phyloP scores from a whole-genome alignment of 106 monocot species.

The Posidonia australis region DNA sequence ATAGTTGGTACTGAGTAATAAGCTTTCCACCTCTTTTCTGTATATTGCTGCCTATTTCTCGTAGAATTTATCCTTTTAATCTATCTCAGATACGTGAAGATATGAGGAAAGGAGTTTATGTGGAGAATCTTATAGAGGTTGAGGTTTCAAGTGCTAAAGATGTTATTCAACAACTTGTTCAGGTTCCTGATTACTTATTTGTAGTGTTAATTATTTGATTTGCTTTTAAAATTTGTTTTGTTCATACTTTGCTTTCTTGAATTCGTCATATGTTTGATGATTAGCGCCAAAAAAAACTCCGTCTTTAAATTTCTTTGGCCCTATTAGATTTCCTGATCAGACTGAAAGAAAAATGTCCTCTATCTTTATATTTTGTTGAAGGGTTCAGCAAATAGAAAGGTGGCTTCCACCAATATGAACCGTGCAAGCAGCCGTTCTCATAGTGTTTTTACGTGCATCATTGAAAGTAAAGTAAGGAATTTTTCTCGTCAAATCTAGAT shows the following conservation, averaged over 20 bases:
- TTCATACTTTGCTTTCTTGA: too few relatives aligned
- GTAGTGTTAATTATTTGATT: neutral
- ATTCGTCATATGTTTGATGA: too few relatives aligned
- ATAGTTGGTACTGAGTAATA: too few relatives aligned
- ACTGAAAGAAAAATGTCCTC: neutral
- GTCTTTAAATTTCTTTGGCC: too few relatives aligned
- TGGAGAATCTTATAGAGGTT: conserved; percentile 76
- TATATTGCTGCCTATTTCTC: too few relatives aligned
- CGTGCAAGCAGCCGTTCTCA: conserved; percentile 93
- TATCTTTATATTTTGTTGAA: conserved; percentile 7
- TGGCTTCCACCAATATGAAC: conserved; percentile 94
- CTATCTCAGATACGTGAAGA: conserved; percentile 76
- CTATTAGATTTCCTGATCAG: neutral
- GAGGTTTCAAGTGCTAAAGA: conserved; percentile 86
- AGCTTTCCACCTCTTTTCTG: too few relatives aligned
- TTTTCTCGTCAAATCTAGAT: neutral
- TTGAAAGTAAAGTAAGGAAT: conserved; percentile 77
- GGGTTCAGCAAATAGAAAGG: conserved; percentile 94
- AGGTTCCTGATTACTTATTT: conserved; percentile 33
- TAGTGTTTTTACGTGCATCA: conserved; percentile 91
- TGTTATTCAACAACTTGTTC: conserved; percentile 88
- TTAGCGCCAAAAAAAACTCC: too few relatives aligned
- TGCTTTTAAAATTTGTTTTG: too few relatives aligned
- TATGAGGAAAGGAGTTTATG: conserved; percentile 80
- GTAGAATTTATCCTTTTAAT: too few relatives aligned